phyloP scores from a whole-genome alignment of 1,284 basidiomycete genomes.

The Melampsora occidentalis region DNA sequence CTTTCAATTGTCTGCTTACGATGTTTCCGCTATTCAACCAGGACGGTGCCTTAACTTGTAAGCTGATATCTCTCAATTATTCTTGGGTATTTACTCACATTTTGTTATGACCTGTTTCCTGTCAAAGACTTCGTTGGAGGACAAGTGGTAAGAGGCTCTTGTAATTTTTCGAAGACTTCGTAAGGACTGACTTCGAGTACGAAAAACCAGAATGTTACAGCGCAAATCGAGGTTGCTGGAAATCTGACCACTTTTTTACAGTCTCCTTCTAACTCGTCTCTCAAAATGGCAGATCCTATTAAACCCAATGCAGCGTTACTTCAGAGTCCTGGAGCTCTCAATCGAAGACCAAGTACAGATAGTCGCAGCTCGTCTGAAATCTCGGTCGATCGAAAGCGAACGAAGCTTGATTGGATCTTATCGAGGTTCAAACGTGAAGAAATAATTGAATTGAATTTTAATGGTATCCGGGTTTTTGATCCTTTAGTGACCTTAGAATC shows the following conservation, averaged over 20 bases:
- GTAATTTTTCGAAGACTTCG: too few relatives aligned
- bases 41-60: constrained; percentile 48
- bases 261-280: not conserved
- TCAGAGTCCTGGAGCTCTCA: too few relatives aligned
- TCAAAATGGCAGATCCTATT: too few relatives aligned
- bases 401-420: not conserved
- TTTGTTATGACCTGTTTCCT: not conserved
- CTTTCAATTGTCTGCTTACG: constrained; percentile 49
- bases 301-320: too few relatives aligned
- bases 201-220: not conserved
- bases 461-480: not conserved
- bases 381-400: not conserved
- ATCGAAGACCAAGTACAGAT: too few relatives aligned
- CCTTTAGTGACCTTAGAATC: not conserved
- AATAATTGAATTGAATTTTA: not conserved
- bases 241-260: not conserved
- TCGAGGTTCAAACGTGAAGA: not conserved
- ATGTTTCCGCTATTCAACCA: constrained; percentile 49
- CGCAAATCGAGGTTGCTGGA: not conserved
- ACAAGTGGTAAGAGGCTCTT: constrained; percentile 16
- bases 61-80: constrained; percentile 28
- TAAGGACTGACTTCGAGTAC: too few relatives aligned
- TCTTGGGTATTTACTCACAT: too few relatives aligned
- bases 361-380: too few relatives aligned
- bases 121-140: constrained; percentile 31